A percentile compares a stretch with the other conserved stretches of the same genome.
Conservation (phyloP, 2,329 filamentous ascomycete genomes). For the Diplocarpon rosae region DNA sequence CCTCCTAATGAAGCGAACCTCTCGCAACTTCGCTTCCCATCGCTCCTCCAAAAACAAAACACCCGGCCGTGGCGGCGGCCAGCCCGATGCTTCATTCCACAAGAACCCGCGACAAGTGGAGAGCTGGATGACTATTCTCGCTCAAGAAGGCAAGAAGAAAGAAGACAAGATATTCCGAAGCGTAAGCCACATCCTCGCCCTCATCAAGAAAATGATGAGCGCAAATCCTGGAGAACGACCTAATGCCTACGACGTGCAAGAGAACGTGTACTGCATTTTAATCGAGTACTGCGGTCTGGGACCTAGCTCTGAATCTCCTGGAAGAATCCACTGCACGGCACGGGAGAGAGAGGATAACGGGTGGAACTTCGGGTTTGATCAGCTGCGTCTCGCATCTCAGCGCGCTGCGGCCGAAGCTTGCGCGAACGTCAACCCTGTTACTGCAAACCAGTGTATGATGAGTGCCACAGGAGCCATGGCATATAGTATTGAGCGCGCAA, state of each 20-base stretch:
- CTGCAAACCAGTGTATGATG: slow-evolving; percentile 6
- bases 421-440: slow-evolving; percentile 16
- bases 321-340: slow-evolving; percentile 21
- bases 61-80: slow-evolving; percentile 39
- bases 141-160: slow-evolving; percentile 43
- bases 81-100: slow-evolving; percentile 60
- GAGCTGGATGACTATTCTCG: slow-evolving; percentile 52
- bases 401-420: slow-evolving; percentile 25
- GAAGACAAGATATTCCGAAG: slow-evolving; percentile 38
- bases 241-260: slow-evolving; percentile 40
- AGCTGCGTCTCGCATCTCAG: slow-evolving; percentile 23
- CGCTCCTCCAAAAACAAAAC: slow-evolving; percentile 54
- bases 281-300: slow-evolving; percentile 25
- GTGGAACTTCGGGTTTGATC: slow-evolving; percentile 22
- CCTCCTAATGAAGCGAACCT: slow-evolving; percentile 56
- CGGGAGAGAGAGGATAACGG: slow-evolving; percentile 9
- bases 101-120: slow-evolving; percentile 58
- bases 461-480: slow-evolving; percentile 16
- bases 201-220: slow-evolving; percentile 45
- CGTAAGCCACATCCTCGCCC: slow-evolving; percentile 39
- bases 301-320: slow-evolving; percentile 1
- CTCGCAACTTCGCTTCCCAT: slow-evolving; percentile 54
- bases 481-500: slow-evolving; percentile 18
- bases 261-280: slow-evolving; percentile 41
- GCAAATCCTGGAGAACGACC: slow-evolving; percentile 42